Evolutionary conservation across 192 early-diverging fungal species (phyloP).

Genomic region (Backusella australiensis): DNA sequence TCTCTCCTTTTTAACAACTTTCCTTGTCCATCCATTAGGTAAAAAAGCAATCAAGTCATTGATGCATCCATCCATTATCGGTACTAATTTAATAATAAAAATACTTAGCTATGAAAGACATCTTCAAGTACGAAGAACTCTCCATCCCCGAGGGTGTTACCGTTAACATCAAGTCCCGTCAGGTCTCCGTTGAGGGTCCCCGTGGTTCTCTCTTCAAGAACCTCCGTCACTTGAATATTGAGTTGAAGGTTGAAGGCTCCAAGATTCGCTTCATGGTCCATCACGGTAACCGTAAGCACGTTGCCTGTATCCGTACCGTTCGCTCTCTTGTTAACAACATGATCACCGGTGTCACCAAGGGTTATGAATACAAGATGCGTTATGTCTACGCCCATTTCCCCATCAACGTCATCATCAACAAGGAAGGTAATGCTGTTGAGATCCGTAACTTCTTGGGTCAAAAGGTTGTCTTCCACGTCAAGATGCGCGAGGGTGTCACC

Average conservation of each 20-base stretch:
- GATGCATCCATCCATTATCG: neutral
- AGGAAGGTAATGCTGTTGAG: constrained; percentile 78
- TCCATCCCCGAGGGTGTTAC: constrained; percentile 86
- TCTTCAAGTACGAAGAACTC: constrained; percentile 86
- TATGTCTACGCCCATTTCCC: constrained; percentile 99
- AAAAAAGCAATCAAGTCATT: neutral
- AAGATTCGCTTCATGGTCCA: constrained; percentile 86
- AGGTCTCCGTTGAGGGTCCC: constrained; percentile 87
- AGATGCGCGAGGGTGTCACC: constrained; percentile 84
- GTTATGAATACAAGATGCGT: constrained; percentile 99
- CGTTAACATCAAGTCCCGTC: constrained; percentile 86
- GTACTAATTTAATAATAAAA: constrained; percentile 25
- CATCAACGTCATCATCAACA: constrained; percentile 90
- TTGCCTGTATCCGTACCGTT: constrained; percentile 97
- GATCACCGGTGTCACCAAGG: constrained; percentile 97
- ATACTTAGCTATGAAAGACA: constrained; percentile 71
- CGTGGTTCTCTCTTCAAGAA: constrained; percentile 87
- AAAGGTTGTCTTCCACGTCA: constrained; percentile 85
- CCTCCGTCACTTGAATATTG: constrained; percentile 92
- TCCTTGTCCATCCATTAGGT: constrained; percentile 14
- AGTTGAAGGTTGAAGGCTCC: constrained; percentile 68
- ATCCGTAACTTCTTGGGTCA: constrained; percentile 99
- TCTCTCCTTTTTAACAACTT: constrained; percentile 5
- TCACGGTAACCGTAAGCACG: constrained; percentile 96
- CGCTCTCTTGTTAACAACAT: constrained; percentile 94